Evolutionary conservation across 768 basidiomycete genomes (phyloP).

Genomic region (Kwoniella sp.): DNA sequence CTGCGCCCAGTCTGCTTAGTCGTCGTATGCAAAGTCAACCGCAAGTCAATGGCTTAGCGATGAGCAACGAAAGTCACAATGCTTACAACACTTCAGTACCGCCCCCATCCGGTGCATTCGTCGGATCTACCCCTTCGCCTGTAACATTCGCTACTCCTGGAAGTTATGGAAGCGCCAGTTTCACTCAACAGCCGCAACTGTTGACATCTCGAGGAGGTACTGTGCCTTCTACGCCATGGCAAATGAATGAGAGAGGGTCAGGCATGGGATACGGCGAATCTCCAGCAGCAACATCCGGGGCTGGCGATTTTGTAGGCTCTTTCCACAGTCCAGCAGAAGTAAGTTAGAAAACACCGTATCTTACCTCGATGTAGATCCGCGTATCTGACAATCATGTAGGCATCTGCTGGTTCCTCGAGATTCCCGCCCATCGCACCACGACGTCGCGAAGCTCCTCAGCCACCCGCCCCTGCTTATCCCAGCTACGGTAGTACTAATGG

Average conservation of each 20-base stretch:
- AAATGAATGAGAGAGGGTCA: conserved; percentile 26
- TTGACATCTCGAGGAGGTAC: conserved; percentile 2
- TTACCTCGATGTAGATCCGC: no score
- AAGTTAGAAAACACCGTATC: conserved; percentile 11
- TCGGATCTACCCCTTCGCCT: conserved; percentile 6
- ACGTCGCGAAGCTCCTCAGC: conserved; percentile 38
- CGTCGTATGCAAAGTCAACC: conserved; percentile 22
- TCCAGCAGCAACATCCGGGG: conserved; percentile 46
- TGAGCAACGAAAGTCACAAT: conserved; percentile 11
- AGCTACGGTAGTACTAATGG: conserved; percentile 15
- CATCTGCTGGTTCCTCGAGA: conserved; percentile 12
- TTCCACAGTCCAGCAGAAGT: conserved; percentile 37
- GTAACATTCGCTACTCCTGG: conserved; percentile 2
- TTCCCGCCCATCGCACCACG: conserved; percentile 32
- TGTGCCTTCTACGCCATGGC: conserved; percentile 23
- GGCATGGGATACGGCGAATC: conserved; percentile 35
- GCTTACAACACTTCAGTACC: conserved; percentile 11
- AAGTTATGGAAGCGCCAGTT: conserved; percentile 13
- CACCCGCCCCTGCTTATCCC: conserved; percentile 28
- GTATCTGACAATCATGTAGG: background rate
- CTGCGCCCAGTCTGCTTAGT: conserved; percentile 20
- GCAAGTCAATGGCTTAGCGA: conserved; percentile 11
- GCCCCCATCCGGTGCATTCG: conserved; percentile 8
- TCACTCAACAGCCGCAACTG: conserved; percentile 21
- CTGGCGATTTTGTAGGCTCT: conserved; percentile 35